Evolutionary conservation across 805 yeast genomes (phyloP), one percentile per base, ranked within the genome.

Genomic region (Kodamaea neixiangensis): DNA sequence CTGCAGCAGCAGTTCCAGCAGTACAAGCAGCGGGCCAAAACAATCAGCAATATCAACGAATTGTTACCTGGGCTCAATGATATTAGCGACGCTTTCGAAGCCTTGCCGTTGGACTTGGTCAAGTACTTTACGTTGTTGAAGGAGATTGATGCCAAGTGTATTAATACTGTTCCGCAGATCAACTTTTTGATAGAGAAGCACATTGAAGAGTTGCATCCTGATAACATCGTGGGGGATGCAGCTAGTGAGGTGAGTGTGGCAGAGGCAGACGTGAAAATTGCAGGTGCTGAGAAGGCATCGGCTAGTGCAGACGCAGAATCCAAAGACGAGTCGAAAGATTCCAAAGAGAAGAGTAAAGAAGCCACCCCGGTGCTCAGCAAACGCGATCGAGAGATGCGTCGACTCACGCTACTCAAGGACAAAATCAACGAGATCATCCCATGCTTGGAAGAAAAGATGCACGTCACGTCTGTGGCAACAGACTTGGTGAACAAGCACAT

Each of bases 71-170:
- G 97, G 1, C 74, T 94, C 48, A 93, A 92, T 69, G 99, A 94
- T 66, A 81, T 94, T 49, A 77, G 89, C 42, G 99, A 94, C 71
- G 92, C 91, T 0, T 80, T 93, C 46, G 96, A 91, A 63, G 97
- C 97, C 19, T 76, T 91, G 55, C 99, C 99, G 0, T 63, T 78
- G 50, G 97, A 90, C 58, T 76, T 89, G 38, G 81, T 91, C 46
- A 81, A 92, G 47, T 93, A 92, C 63, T 83, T 91, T 66, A 94
- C 98, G 1, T 72, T 90, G 13, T 73, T 94, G 56, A 89, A 90
- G 62, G 99, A 94, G 64, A 91, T 94, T 48, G 97, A 92, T 63
- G 97, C 98, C 53, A 93, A 93, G 66, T 89, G 97, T 66, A 87
- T 87, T 33, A 78, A 81, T 54, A 77, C 89, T 0, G 76, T 86